phyloP scores from a whole-genome alignment of 2,329 filamentous ascomycete genomes.

The Stachybotrys echinatus region DNA sequence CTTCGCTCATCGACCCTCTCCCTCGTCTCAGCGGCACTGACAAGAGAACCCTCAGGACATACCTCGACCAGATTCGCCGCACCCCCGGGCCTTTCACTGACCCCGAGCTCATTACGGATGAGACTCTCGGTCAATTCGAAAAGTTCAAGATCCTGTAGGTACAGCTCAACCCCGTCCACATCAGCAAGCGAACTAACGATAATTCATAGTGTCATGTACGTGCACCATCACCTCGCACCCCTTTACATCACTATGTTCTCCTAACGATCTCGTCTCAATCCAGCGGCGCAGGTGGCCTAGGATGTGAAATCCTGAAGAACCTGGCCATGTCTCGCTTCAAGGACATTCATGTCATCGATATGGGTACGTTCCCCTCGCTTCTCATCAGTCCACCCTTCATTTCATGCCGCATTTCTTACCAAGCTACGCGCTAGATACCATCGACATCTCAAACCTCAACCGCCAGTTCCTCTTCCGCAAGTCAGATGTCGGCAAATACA shows the following conservation, averaged over 20 bases:
- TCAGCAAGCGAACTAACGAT: background rate
- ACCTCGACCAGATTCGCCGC: slow-evolving; percentile 75
- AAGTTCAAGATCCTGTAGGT: slow-evolving; percentile 71
- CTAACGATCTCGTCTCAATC: slow-evolving; percentile 11
- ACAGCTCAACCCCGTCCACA: no score
- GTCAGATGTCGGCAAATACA: slow-evolving; percentile 85
- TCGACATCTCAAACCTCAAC: slow-evolving; percentile 97
- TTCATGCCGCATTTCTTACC: slow-evolving; percentile 7
- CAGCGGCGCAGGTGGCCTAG: slow-evolving; percentile 88
- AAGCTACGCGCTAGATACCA: slow-evolving; percentile 62
- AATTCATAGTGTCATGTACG: slow-evolving; percentile 43
- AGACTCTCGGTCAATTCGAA: slow-evolving; percentile 53
- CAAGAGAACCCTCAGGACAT: slow-evolving; percentile 53
- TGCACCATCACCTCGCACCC: slow-evolving; percentile 11
- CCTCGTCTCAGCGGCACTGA: slow-evolving; percentile 6
- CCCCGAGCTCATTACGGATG: slow-evolving; percentile 47
- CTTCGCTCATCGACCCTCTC: no score
- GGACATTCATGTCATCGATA: slow-evolving; percentile 97
- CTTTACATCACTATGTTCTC: slow-evolving; percentile 9
- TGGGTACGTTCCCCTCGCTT: slow-evolving; percentile 64
- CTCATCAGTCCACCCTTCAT: background rate
- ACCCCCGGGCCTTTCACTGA: slow-evolving; percentile 79
- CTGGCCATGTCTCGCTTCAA: slow-evolving; percentile 93
- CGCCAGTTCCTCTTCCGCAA: slow-evolving; percentile 94
- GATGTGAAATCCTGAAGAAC: slow-evolving; percentile 96